These are phyloP conservation scores for Sungouiozyma ichnusensis DNA, from an alignment of 805 yeast genomes.

Conservation along the genomic window DNA sequence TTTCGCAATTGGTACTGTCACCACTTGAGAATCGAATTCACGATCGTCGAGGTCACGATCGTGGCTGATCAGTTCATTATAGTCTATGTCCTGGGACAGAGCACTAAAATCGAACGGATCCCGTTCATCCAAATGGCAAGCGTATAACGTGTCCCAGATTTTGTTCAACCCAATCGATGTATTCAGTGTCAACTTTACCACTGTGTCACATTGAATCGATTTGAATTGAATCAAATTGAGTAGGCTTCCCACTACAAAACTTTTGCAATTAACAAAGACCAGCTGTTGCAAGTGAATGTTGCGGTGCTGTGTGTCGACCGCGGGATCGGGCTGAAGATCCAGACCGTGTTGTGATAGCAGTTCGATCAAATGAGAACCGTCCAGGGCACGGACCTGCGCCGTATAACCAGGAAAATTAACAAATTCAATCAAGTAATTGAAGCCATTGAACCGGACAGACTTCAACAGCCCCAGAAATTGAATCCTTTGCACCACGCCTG, in stretches of 20 bases:
- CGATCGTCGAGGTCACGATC: too few species aligned
- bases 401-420: neutral
- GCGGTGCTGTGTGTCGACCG: too few species aligned
- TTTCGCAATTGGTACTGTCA: neutral
- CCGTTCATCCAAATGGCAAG: neutral
- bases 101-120: neutral
- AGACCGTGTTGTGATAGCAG: neutral
- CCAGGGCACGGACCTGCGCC: neutral
- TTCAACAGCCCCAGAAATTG: neutral
- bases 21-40: neutral
- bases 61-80: neutral
- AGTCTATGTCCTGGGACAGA: neutral
- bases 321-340: too few species aligned
- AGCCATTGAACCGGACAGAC: neutral
- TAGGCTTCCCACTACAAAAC: neutral
- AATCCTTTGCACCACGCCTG: neutral
- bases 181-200: neutral
- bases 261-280: neutral
- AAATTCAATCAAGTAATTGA: neutral
- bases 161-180: neutral
- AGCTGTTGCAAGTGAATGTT: neutral
- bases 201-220: neutral
- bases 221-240: neutral
- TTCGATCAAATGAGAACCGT: neutral
- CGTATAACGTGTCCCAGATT: neutral